A percentile compares a stretch with the other conserved stretches of the same genome.
Evolutionary conservation across 331 rosid species (phyloP).

Genomic region (Telfairia occidentalis): DNA sequence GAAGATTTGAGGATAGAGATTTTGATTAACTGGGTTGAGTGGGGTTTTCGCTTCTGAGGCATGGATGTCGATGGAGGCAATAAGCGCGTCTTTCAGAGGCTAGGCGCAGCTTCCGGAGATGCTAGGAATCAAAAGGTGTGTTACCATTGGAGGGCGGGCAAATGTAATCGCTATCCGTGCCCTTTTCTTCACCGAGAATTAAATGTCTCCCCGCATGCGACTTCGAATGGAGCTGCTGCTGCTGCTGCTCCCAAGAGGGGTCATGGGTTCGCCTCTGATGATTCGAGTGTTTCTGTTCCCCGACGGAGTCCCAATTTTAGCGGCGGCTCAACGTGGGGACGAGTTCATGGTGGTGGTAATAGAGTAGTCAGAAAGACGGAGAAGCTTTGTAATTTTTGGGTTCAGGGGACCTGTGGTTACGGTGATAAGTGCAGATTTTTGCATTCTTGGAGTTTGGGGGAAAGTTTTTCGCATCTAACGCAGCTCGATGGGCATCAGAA

Average conservation of each 20-base stretch:
- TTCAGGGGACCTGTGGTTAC: slow-evolving; percentile 58
- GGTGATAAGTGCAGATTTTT: slow-evolving; percentile 74
- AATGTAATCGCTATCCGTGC: slow-evolving; percentile 71
- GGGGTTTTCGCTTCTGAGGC: slow-evolving; percentile 2
- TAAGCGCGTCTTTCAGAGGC: slow-evolving; percentile 63
- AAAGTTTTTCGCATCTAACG: slow-evolving; percentile 56
- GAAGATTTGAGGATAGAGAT: background rate
- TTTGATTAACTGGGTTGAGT: background rate
- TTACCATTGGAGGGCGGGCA: slow-evolving; percentile 84
- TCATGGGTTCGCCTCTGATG: slow-evolving; percentile 33
- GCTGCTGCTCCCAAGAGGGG: slow-evolving; percentile 46
- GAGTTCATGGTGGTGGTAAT: slow-evolving; percentile 35
- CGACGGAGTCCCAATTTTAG: slow-evolving; percentile 40
- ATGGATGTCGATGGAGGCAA: slow-evolving; percentile 74
- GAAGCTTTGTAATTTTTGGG: slow-evolving; percentile 64
- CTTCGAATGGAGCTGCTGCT: slow-evolving; percentile 27
- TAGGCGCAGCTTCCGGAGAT: slow-evolving; percentile 41
- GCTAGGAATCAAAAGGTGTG: slow-evolving; percentile 61
- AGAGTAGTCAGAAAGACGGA: slow-evolving; percentile 51
- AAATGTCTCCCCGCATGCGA: slow-evolving; percentile 23
- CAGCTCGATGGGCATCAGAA: slow-evolving; percentile 88
- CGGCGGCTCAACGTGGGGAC: slow-evolving; percentile 50
- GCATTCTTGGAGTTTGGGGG: slow-evolving; percentile 82
- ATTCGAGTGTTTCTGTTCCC: slow-evolving; percentile 32
- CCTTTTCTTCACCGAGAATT: slow-evolving; percentile 59